Percentiles rank a stretch among this genome's conserved stretches.
These are phyloP conservation scores for Asclepias syriaca DNA, from an alignment of 257 asterid species.

Conservation along the genomic window DNA sequence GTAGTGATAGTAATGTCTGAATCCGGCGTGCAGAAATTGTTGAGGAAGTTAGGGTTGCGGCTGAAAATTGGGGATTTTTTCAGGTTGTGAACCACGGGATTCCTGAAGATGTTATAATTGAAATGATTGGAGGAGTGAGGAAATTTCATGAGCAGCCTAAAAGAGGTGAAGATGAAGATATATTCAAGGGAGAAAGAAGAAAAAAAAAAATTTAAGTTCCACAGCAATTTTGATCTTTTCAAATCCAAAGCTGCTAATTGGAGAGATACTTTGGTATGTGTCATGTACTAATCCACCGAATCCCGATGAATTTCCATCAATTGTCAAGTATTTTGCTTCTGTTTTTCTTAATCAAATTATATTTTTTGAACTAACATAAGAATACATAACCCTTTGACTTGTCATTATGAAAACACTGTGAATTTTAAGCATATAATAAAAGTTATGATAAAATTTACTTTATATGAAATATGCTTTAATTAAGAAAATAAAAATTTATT, in stretches of 20 bases:
- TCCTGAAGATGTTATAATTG: neutral
- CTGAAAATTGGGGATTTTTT: conserved; percentile 5
- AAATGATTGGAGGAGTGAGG: neutral
- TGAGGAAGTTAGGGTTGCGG: neutral
- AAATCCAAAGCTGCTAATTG: neutral
- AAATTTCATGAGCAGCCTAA: neutral
- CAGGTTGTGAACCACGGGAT: conserved; percentile 4
- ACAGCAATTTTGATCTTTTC: neutral
- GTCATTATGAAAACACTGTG: too few relatives aligned
- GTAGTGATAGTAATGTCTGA: too few relatives aligned
- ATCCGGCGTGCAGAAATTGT: neutral
- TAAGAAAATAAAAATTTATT: too few relatives aligned
- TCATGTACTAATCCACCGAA: neutral
- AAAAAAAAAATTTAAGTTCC: neutral
- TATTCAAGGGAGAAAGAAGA: neutral
- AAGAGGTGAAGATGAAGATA: neutral
- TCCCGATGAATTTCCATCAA: neutral
- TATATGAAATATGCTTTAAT: too few relatives aligned
- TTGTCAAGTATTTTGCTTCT: neutral
- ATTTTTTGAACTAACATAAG: too few relatives aligned
- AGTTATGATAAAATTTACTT: too few relatives aligned
- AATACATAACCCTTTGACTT: too few relatives aligned
- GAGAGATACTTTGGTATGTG: neutral
- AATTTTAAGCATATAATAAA: too few relatives aligned
- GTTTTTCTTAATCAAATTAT: neutral